These are phyloP conservation scores for Fusarium sp. DNA, from an alignment of 2,329 filamentous ascomycete genomes.

Conservation along the genomic window DNA sequence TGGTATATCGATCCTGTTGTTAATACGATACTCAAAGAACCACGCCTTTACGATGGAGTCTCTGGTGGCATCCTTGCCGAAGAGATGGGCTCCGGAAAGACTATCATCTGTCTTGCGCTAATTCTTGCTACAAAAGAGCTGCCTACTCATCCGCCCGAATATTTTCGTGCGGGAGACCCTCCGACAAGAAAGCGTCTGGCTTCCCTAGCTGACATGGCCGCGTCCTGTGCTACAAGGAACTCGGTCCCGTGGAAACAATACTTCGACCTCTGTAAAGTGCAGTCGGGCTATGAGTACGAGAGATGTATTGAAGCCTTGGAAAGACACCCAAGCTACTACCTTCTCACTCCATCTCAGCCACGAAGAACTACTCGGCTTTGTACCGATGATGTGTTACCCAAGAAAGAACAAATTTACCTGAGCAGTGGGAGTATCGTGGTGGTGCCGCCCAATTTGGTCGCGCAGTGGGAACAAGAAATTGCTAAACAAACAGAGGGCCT, in stretches of 20 bases:
- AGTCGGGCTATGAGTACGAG: slow-evolving; percentile 63
- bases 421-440: slow-evolving; percentile 81
- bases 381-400: slow-evolving; percentile 43
- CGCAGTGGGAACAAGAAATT: slow-evolving; percentile 88
- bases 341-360: slow-evolving; percentile 62
- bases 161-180: slow-evolving; percentile 63
- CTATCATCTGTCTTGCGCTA: slow-evolving; percentile 83
- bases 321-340: slow-evolving; percentile 71
- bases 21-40: slow-evolving; percentile 72
- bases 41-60: slow-evolving; percentile 78
- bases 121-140: slow-evolving; percentile 82
- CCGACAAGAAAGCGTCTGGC: slow-evolving; percentile 64
- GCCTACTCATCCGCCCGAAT: slow-evolving; percentile 73
- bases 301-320: slow-evolving; percentile 69
- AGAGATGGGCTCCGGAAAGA: slow-evolving; percentile 88
- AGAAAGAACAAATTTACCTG: slow-evolving; percentile 67
- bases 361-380: slow-evolving; percentile 42
- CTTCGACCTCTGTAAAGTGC: slow-evolving; percentile 65
- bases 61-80: slow-evolving; percentile 84
- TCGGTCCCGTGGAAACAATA: slow-evolving; percentile 78
- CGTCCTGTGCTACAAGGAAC: slow-evolving; percentile 74
- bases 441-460: slow-evolving; percentile 84
- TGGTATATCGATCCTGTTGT: slow-evolving; percentile 81
- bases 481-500: slow-evolving; percentile 79
- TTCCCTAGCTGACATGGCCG: slow-evolving; percentile 81